Base-by-base conservation (phyloP, 2,329 filamentous ascomycete species). In the Boeremia exigua region DNA sequence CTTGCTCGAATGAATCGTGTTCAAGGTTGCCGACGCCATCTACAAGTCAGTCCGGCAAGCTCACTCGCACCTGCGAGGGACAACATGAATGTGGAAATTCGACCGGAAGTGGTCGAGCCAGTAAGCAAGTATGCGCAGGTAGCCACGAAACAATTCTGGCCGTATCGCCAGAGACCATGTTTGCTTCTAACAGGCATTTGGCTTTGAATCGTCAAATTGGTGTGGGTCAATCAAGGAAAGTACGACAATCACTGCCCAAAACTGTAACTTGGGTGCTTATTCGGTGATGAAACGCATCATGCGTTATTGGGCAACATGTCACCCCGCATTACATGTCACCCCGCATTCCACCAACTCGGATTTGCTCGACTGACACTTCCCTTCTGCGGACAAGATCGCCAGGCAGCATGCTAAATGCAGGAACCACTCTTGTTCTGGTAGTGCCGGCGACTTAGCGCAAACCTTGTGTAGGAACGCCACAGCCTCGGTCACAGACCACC, bases 261-360 rank as follows among this genome's bases (percentile, higher is more conserved):
- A 29, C 23, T 42, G 52, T 15, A 42, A 6, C 9, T 23, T 27
- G 46, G 33, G 36, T 12, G 29, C 23, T 36, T 36, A 19, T 29
- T 49, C 28, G 45, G 39, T 30, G 19, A 15, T 46, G 39, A 55
- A 45, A 37, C 49, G 39, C 39, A 51, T 43, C 53, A 56, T 43
- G 42, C 47, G 47, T 36, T 32, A 56, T 56, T 56, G 43, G 48
- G 17, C 12, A 39, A 32, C 10, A 46, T 56, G 47, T 50, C 43
- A 47, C 48, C 48, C 53, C 48, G 53, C 53, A 56, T 46, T 47
- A 32, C 10, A 46, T 56, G 47, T 50, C 43, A 47, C 48, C 48
- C 53, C 48, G 53, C 53, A 56, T 46, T 47, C 42, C 43, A 32
- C 53, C 53, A 51, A 32, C 36, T 40, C 23, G 30, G 30, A 32